Base-by-base conservation (phyloP, 164 flowering plant genomes). In the Tetrastigma voinierianum region DNA sequence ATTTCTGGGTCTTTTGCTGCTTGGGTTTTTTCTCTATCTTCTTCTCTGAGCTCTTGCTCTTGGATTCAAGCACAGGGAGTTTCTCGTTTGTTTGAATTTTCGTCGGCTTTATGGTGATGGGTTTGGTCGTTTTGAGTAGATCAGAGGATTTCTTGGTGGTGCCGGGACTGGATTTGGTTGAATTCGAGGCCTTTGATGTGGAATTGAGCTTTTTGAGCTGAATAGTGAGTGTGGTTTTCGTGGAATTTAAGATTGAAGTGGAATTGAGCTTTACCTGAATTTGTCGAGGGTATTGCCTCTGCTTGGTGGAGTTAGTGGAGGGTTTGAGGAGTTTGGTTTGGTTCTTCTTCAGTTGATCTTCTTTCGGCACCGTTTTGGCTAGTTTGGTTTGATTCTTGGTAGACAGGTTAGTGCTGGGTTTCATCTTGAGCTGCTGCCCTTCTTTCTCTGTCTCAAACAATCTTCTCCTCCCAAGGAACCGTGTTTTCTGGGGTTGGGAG, bases 121-220 rank as follows among this genome's bases (percentile, higher is more conserved):
- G 45, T 59, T 75, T 80, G 59, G 57, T 67, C 49, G 87, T 87
- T 74, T 85, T 85, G 73, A 69, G 17, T 59, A 80, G 86, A 84
- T 87, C 88, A 70, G 69, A 55, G 55, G 86, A 59, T 77, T 83
- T 86, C 73, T 83, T 87, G 70, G 64, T 48, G 55, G 67, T 24
- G 64, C 40, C 16, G 51, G 78, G 24, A 56, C 14, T 67, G 68
- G 62, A 10, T 59, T 75, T 76, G 63, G 85, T 77, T 44, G 90
- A 81, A 70, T 72, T 76, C 5, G 80, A 46, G 23, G 84, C 1
- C 66, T 82, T 83, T 1, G 83, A 76, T 15, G 83, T 81, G 74
- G 84, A 70, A 61, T 84, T 90, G 74, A 85, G 84, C 73, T 87
- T 85, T 71, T 86, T 82, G 72, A 76, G 59, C 62, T 79, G 63